phyloP scores from a whole-genome alignment of 2,329 filamentous ascomycete species.

The Aspergillus neoniger region DNA sequence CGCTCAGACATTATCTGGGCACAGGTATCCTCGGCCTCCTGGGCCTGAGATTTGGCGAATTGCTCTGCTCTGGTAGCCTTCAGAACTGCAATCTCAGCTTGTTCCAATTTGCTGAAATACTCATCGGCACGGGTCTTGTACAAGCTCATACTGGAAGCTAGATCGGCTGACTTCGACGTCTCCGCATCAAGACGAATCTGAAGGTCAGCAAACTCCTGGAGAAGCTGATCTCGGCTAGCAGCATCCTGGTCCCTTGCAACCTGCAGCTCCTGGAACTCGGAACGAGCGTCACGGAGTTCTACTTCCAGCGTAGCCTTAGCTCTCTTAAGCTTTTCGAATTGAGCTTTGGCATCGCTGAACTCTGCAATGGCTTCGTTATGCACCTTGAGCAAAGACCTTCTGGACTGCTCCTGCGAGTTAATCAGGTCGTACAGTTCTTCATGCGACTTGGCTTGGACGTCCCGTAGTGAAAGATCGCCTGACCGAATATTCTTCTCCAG shows the following conservation, averaged over 20 bases:
- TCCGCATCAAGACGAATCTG: constrained; percentile 92
- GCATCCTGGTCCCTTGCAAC: constrained; percentile 81
- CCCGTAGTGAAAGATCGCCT: constrained; percentile 83
- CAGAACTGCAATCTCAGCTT: constrained; percentile 91
- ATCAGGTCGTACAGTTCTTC: constrained; percentile 92
- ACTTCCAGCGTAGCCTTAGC: constrained; percentile 78
- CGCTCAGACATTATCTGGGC: constrained; percentile 89
- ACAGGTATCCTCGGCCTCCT: constrained; percentile 87
- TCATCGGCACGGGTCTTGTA: constrained; percentile 94
- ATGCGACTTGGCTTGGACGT: constrained; percentile 89
- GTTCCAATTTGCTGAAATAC: constrained; percentile 95
- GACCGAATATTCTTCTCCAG: constrained; percentile 84
- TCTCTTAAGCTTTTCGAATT: constrained; percentile 84
- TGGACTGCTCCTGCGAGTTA: constrained; percentile 88
- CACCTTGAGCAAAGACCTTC: constrained; percentile 75
- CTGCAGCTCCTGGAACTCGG: constrained; percentile 79
- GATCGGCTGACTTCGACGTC: constrained; percentile 78
- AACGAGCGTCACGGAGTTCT: constrained; percentile 79
- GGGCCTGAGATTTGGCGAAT: constrained; percentile 86
- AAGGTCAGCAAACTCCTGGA: constrained; percentile 89
- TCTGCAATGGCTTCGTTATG: constrained; percentile 86
- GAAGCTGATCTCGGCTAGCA: constrained; percentile 80
- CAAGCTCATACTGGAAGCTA: constrained; percentile 77
- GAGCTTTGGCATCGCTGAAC: constrained; percentile 79
- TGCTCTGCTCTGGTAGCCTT: constrained; percentile 91